Percentiles rank a stretch among this genome's conserved stretches.
These are phyloP conservation scores for Trametes cinnabarina DNA, from an alignment of 768 basidiomycete genomes.

Conservation along the genomic window DNA sequence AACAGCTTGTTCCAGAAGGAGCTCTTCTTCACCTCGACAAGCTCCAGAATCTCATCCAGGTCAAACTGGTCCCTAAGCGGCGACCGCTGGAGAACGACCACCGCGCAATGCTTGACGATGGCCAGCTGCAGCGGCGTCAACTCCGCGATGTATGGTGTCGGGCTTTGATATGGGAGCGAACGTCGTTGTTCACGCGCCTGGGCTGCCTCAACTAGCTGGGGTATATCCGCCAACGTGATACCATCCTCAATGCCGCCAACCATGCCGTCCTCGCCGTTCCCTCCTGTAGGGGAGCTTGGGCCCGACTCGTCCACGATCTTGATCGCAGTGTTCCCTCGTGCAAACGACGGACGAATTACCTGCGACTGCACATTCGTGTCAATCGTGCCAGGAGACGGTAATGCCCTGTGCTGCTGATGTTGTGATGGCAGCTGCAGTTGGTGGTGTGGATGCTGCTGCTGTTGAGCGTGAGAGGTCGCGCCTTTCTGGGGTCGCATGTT, in stretches of 20 bases:
- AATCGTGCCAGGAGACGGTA: slow-evolving; percentile 34
- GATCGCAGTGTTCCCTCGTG: slow-evolving; percentile 80
- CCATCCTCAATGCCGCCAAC: slow-evolving; percentile 80
- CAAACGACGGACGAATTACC: slow-evolving; percentile 63
- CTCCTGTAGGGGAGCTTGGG: slow-evolving; percentile 66
- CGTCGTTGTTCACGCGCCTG: slow-evolving; percentile 87
- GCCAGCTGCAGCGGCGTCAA: slow-evolving; percentile 81
- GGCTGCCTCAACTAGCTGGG: slow-evolving; percentile 87
- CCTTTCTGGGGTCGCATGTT: slow-evolving; percentile 24
- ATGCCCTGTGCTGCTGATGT: slow-evolving; percentile 31
- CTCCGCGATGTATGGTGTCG: slow-evolving; percentile 82
- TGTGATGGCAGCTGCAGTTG: slow-evolving; percentile 27
- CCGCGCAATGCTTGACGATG: slow-evolving; percentile 89
- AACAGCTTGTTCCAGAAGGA: slow-evolving; percentile 97
- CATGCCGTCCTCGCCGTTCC: slow-evolving; percentile 38
- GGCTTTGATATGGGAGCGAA: slow-evolving; percentile 73
- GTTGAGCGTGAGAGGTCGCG: background rate
- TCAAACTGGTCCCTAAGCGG: slow-evolving; percentile 81
- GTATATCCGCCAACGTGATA: slow-evolving; percentile 92
- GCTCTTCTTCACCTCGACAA: slow-evolving; percentile 89
- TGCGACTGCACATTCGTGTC: slow-evolving; percentile 39
- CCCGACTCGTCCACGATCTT: slow-evolving; percentile 84
- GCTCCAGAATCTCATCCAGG: slow-evolving; percentile 88
- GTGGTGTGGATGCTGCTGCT: slow-evolving; percentile 22
- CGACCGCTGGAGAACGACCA: slow-evolving; percentile 74